A percentile compares a stretch with the other conserved stretches of the same genome.
Conservation (phyloP, 2,329 filamentous ascomycete species). For the Sporothrix variecibatus region DNA sequence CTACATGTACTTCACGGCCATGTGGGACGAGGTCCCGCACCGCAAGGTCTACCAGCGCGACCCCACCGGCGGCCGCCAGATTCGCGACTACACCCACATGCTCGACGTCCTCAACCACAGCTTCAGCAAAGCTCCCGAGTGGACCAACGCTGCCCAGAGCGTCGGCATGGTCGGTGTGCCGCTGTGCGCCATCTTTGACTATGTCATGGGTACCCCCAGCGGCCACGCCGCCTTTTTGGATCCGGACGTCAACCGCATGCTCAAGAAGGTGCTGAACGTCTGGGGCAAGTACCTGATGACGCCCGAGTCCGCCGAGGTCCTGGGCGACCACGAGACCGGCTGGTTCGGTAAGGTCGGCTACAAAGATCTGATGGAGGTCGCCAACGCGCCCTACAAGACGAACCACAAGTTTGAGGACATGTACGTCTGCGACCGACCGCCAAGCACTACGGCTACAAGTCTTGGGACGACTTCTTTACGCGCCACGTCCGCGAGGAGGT, state of each 20-base stretch:
- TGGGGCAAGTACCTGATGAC: conserved; percentile 59
- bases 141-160: conserved; percentile 54
- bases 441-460: conserved; percentile 61
- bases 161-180: conserved; percentile 58
- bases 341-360: conserved; percentile 58
- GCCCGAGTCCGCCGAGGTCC: conserved; percentile 55
- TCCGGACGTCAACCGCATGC: conserved; percentile 54
- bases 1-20: conserved; percentile 66
- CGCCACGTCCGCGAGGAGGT: conserved; percentile 55
- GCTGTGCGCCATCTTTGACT: conserved; percentile 56
- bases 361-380: conserved; percentile 53
- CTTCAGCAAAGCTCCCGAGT: conserved; percentile 52
- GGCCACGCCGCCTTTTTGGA: conserved; percentile 58
- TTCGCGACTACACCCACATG: conserved; percentile 68
- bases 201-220: conserved; percentile 56
- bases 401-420: conserved; percentile 58
- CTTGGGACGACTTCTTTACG: conserved; percentile 71
- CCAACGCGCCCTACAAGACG: conserved; percentile 49
- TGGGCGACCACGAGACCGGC: conserved; percentile 47
- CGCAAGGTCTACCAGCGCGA: conserved; percentile 63
- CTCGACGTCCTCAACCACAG: conserved; percentile 65
- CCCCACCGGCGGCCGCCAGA: conserved; percentile 62
- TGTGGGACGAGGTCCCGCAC: conserved; percentile 68
- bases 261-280: conserved; percentile 57
- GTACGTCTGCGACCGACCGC: conserved; percentile 59